A percentile compares a stretch with the other conserved stretches of the same genome.
These are phyloP conservation scores for Herpetomonas tarakana DNA, from an alignment of 208 protist genomes.

Conservation along the genomic window DNA sequence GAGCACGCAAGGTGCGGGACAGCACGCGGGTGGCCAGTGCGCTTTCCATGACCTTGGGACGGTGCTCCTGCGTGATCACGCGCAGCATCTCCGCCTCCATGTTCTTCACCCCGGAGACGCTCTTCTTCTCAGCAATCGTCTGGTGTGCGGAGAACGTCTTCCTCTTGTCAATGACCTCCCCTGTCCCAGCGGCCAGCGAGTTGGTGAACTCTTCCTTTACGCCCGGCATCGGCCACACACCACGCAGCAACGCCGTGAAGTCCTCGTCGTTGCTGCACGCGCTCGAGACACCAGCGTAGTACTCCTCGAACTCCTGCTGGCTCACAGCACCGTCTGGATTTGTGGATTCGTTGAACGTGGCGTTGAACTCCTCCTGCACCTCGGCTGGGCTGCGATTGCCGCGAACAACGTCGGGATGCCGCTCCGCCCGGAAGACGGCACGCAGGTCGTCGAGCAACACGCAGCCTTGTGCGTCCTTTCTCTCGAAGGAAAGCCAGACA, in stretches of 20 bases:
- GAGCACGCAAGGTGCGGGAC: conserved; percentile 33
- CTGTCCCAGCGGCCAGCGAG: conserved; percentile 10
- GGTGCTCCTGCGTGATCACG: conserved; percentile 39
- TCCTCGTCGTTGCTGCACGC: conserved; percentile 44
- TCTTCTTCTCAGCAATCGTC: conserved; percentile 36
- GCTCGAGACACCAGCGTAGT: conserved; percentile 66
- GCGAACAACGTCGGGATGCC: conserved; percentile 61
- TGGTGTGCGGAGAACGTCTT: conserved; percentile 39
- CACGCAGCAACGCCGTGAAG: conserved; percentile 58
- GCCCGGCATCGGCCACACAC: conserved; percentile 52
- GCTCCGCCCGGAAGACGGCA: conserved; percentile 29
- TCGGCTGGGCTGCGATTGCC: conserved; percentile 31
- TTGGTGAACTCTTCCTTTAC: conserved; percentile 22
- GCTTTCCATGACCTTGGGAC: conserved; percentile 31
- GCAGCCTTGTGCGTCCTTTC: conserved; percentile 29
- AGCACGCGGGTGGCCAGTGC: conserved; percentile 29
- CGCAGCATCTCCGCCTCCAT: conserved; percentile 29
- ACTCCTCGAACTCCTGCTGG: conserved; percentile 82
- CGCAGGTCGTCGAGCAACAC: conserved; percentile 43
- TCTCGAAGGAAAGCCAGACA: conserved; percentile 50
- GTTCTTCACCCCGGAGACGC: conserved; percentile 32
- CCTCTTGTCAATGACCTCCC: conserved; percentile 15
- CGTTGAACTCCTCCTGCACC: conserved; percentile 46
- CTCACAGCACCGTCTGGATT: conserved; percentile 78
- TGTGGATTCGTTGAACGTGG: conserved; percentile 71